Evolutionary conservation across 331 rosid species (phyloP).

Genomic region (Pyracantha coccinea): DNA sequence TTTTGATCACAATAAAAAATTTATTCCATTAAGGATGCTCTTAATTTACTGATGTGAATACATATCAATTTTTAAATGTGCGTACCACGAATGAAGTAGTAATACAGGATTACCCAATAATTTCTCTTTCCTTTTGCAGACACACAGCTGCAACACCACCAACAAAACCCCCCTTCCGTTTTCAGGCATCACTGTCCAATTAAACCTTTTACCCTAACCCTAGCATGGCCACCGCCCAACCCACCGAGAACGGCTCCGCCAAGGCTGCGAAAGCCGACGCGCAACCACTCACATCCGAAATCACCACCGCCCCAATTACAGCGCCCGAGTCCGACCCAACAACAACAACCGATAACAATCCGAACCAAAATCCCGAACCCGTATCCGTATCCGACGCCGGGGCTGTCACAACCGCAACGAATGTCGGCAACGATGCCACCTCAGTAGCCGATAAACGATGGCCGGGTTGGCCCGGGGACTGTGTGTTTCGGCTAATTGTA

Average conservation of each 20-base stretch:
- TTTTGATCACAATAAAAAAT: too few species aligned
- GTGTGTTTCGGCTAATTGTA: conserved; percentile 76
- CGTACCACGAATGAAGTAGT: too few species aligned
- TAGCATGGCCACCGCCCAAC: conserved; percentile 40
- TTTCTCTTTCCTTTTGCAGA: too few species aligned
- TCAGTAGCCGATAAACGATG: conserved; percentile 54
- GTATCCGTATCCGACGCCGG: conserved; percentile 7
- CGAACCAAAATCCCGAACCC: conserved; percentile 10
- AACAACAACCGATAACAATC: neutral
- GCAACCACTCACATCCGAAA: neutral
- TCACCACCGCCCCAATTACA: conserved; percentile 4
- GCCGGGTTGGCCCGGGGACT: conserved; percentile 99
- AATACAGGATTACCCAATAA: too few species aligned
- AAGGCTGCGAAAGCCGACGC: conserved; percentile 9
- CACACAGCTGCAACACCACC: neutral
- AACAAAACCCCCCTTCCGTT: neutral
- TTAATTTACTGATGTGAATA: too few species aligned
- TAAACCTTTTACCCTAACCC: neutral
- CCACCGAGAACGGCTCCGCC: conserved; percentile 35
- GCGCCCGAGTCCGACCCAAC: neutral
- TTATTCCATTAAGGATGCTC: too few species aligned
- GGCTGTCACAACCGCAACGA: neutral
- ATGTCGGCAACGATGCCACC: neutral
- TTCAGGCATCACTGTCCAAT: neutral
- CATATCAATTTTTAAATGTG: too few species aligned